Percentiles rank a stretch among this genome's conserved stretches.
These are phyloP conservation scores for Hypericum perforatum DNA, from an alignment of 345 rosid genomes.

Conservation along the genomic window DNA sequence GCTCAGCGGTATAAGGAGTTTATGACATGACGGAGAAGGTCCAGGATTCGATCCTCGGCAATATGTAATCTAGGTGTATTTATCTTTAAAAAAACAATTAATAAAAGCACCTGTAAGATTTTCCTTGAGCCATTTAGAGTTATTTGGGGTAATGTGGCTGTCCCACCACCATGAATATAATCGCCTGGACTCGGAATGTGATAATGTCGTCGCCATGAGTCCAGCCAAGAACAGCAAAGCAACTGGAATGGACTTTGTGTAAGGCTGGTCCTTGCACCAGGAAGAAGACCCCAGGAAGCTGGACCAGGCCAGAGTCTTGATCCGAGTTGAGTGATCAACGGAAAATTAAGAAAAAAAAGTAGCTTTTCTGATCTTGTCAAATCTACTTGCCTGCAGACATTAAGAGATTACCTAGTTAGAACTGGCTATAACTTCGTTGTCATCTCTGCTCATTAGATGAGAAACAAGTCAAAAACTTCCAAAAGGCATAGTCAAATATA, in stretches of 20 bases:
- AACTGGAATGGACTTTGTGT: slow-evolving; percentile 53
- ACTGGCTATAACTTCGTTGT: too few species aligned
- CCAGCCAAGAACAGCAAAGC: slow-evolving; percentile 29
- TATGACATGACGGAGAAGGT: too few species aligned
- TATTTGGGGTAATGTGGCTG: background rate
- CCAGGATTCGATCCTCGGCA: too few species aligned
- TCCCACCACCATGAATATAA: slow-evolving; percentile 9
- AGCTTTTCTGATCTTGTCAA: slow-evolving; percentile 4
- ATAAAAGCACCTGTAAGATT: slow-evolving; percentile 1
- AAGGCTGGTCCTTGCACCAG: slow-evolving; percentile 36
- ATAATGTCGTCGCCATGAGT: slow-evolving; percentile 19
- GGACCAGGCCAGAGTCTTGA: slow-evolving; percentile 66
- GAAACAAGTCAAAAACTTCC: slow-evolving; percentile 1
- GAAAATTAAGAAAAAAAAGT: slow-evolving; percentile 1
- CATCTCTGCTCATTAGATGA: too few species aligned
- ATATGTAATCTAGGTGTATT: too few species aligned
- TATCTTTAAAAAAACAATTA: background rate
- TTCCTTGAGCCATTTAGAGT: background rate
- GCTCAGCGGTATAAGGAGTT: too few species aligned
- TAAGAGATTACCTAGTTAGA: too few species aligned
- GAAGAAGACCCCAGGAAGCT: slow-evolving; percentile 31
- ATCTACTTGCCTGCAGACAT: too few species aligned
- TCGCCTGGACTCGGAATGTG: slow-evolving; percentile 24
- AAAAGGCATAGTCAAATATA: background rate
- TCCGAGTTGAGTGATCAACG: background rate